Percentiles rank a stretch among this genome's conserved stretches.
phyloP scores from a whole-genome alignment of 306 rosid species.

The Datisca glomerata region DNA sequence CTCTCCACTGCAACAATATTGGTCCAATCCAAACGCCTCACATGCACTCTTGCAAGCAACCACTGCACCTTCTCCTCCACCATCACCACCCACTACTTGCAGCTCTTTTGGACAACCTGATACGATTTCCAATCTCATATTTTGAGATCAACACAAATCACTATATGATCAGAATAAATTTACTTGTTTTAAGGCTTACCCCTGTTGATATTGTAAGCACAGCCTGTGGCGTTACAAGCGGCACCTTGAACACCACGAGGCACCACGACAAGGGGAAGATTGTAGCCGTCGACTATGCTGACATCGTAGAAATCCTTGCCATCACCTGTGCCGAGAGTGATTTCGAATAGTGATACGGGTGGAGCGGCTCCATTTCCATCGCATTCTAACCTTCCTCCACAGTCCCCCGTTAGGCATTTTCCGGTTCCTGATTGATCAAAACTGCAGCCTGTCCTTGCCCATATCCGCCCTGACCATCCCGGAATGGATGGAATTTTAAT shows the following conservation, averaged over 20 bases:
- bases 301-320: constrained; percentile 65
- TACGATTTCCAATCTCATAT: too few relatives aligned
- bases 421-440: constrained; percentile 65
- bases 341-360: constrained; percentile 77
- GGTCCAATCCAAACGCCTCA: constrained; percentile 71
- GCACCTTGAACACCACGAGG: constrained; percentile 45
- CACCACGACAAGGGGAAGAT: constrained; percentile 53
- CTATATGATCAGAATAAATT: too few relatives aligned
- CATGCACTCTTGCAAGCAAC: constrained; percentile 85
- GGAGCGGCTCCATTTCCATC: constrained; percentile 77
- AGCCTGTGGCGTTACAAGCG: constrained; percentile 83
- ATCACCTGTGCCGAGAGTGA: constrained; percentile 60
- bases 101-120: constrained; percentile 93
- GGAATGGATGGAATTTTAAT: constrained; percentile 35
- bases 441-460: constrained; percentile 91
- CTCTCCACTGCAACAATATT: constrained; percentile 78
- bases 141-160: too few relatives aligned
- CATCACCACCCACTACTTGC: constrained; percentile 51
- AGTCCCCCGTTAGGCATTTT: constrained; percentile 69
- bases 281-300: constrained; percentile 82
- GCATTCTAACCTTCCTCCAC: constrained; percentile 79
- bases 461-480: constrained; percentile 85
- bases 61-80: constrained; percentile 35
- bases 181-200: too few relatives aligned
- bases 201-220: constrained; percentile 50